Evolutionary conservation across 2,329 filamentous ascomycete genomes (phyloP).

Genomic region (Fusarium citri): DNA sequence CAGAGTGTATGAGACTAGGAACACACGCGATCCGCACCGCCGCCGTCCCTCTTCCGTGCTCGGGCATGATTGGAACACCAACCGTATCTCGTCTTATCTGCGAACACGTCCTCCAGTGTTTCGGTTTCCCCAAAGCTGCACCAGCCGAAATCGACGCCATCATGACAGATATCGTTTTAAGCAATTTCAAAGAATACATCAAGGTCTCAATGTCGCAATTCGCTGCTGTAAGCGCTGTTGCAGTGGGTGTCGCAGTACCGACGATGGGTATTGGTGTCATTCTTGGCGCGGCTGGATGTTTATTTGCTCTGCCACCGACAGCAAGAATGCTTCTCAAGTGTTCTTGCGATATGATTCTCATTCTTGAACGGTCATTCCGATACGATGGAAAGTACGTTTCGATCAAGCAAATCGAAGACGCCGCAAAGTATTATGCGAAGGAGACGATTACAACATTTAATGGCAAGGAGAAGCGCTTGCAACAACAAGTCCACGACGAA

Average conservation of each 20-base stretch:
- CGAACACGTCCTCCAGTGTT: conserved; percentile 45
- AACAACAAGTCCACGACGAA: conserved; percentile 44
- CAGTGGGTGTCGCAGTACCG: conserved; percentile 35
- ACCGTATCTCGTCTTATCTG: conserved; percentile 46
- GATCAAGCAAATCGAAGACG: conserved; percentile 44
- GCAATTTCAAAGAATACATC: conserved; percentile 38
- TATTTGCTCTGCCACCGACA: conserved; percentile 35
- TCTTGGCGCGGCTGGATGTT: conserved; percentile 33
- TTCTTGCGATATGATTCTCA: conserved; percentile 45
- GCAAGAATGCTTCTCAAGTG: conserved; percentile 45
- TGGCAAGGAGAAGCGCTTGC: conserved; percentile 36
- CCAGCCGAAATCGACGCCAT: conserved; percentile 40
- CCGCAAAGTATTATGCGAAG: conserved; percentile 41
- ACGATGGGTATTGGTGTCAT: conserved; percentile 39
- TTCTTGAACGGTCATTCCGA: conserved; percentile 40
- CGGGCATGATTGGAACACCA: conserved; percentile 43
- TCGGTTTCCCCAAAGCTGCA: conserved; percentile 43
- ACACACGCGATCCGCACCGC: conserved; percentile 46
- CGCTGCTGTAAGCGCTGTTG: conserved; percentile 15
- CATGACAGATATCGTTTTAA: conserved; percentile 43
- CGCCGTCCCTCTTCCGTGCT: conserved; percentile 41
- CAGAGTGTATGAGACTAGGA: conserved; percentile 47
- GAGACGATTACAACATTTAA: conserved; percentile 35
- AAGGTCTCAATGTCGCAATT: conserved; percentile 42
- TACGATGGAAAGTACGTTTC: conserved; percentile 45